phyloP scores from a whole-genome alignment of 1,284 basidiomycete genomes.

The Prillingera fragicola region DNA sequence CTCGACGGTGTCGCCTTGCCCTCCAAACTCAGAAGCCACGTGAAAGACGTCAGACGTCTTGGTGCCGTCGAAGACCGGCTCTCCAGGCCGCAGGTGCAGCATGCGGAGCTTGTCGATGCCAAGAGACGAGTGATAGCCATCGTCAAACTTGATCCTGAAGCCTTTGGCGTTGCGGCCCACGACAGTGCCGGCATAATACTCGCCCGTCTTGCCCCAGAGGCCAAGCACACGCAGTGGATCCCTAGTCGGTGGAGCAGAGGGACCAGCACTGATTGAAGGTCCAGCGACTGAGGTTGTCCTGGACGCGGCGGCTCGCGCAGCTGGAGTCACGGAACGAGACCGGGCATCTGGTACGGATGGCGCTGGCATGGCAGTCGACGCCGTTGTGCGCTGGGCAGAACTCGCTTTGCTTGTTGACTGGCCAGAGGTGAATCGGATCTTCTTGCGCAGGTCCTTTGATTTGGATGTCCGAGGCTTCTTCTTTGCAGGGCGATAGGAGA shows the following conservation, averaged over 20 bases:
- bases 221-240: slow-evolving; percentile 11
- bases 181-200: slow-evolving; percentile 15
- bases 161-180: slow-evolving; percentile 3
- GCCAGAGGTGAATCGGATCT: no score
- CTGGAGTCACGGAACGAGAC: no score
- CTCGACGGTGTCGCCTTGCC: not conserved
- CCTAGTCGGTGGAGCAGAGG: not conserved
- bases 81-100: slow-evolving; percentile 10
- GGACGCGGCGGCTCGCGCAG: no score
- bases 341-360: not conserved
- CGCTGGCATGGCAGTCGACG: not conserved
- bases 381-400: no score
- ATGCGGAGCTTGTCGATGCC: slow-evolving; percentile 5
- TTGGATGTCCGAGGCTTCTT: not conserved
- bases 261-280: not conserved
- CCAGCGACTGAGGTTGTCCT: not conserved
- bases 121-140: not conserved
- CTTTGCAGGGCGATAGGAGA: slow-evolving; percentile 15
- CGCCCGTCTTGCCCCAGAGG: slow-evolving; percentile 5
- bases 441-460: no score
- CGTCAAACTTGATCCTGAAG: slow-evolving; percentile 12
- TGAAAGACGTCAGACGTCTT: not conserved
- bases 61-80: slow-evolving; percentile 5
- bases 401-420: not conserved
- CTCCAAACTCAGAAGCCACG: slow-evolving; percentile 6